Evolutionary conservation across 768 basidiomycete genomes (phyloP), one percentile per base, ranked within the genome.

Genomic region (Lentinula aciculospora): DNA sequence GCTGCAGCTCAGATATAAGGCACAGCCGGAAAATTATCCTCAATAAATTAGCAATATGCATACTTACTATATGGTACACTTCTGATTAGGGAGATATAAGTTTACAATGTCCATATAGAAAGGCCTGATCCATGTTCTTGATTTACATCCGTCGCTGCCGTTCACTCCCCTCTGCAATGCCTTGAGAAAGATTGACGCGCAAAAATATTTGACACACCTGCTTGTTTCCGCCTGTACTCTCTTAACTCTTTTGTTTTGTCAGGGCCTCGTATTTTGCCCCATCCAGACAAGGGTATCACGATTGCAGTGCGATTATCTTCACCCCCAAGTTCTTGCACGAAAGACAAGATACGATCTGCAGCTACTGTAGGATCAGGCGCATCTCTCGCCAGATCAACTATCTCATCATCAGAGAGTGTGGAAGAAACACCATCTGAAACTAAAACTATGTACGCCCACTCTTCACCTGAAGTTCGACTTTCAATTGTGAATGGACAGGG

Each of bases 361-460:
- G 93, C 95, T 29, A 72, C 71, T 65, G 83, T 85, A 0, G 96
- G 96, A 63, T 85, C 82, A 8, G 73, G 68, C 6, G 88, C 83
- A 45, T 77, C 77, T 50, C 94, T 79, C 5, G 86, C 88, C 44
- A 99, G 83, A 69, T 98, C 97, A 31, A 92, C 84, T 60, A 99
- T 88, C 72, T 99, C 97, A 60, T 92, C 89, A 68, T 98, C 94
- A 0, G 94, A 94, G 42, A 97, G 79, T 46, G 91, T 81, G 34
- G 92, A 92, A 1, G 94, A 91, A 49, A 98, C 81, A 4, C 97
- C 97, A 69, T 99, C 97, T 9, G 94, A 95, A n/a, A 95, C 77
- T 13, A 96, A 77, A 28, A 94, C 81, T 64, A 95, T 78, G 68
- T 88, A 96, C 0, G 94, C 87, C 84, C 92, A 94, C 54, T 92